Base-by-base conservation (phyloP, 148 eudicot species). In the Spergularia marina region DNA sequence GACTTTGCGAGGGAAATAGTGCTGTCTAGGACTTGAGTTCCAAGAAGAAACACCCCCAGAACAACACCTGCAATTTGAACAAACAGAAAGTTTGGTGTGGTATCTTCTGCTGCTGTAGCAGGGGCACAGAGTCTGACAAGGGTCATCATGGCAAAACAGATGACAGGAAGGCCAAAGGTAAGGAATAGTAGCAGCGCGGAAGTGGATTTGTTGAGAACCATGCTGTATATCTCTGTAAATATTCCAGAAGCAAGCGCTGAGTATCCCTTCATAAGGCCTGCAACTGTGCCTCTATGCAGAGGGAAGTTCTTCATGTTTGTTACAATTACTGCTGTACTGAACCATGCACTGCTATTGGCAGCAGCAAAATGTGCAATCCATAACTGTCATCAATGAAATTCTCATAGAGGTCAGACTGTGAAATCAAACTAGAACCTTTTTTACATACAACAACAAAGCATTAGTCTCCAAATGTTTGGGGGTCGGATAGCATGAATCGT, bases 291-390 rank as follows among this genome's bases (percentile, higher is more conserved):
- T 77, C 98, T 85, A 74, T 97, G 91, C 23, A 91, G 83, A 68
- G 98, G 97, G 71, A 94, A 94, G 77, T 94, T 94, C 73, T 91
- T 86, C 97, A 94, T 91, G 74, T 94, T 94, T 63, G 93, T 90
- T 4, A 90, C 98, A 49, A 91, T 91, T 53, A 94, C 94, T 14
- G 98, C 87, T 21, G 97, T 90, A 41, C 91, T 84, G 55, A 94
- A 84, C 91, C 91, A 91, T 34, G 94, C 91, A 36, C 84, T 84
- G 83, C 96, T 86, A 68, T 89, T 84, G 16, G 92, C 82, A 65
- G 85, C 96, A 75, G 90, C 74, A 68, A 83, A 73, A 59, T 91
- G 83, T 4, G 93, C 93, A 68, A 89, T 40, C 92, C 92, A 91
- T 77, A 91, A 78, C 98, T 92, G 92, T 70, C 77, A 80, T 5